Percentiles rank a stretch among this genome's conserved stretches.
phyloP scores from a whole-genome alignment of 768 basidiomycete genomes.

The Grammothele lineata region DNA sequence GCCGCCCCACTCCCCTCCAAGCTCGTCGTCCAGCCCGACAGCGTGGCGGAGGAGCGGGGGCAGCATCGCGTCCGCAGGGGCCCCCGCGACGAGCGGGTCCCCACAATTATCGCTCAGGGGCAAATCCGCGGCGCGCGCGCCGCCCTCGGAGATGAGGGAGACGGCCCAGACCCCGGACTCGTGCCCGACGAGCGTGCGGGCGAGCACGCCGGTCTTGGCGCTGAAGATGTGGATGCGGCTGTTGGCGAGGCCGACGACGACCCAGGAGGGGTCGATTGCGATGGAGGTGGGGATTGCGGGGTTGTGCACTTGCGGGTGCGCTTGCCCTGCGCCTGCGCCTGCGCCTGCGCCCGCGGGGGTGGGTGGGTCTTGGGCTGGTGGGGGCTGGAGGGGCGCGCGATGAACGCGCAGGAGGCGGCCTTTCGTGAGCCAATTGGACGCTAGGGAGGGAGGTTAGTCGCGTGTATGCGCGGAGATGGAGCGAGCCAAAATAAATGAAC shows the following conservation, averaged over 20 bases:
- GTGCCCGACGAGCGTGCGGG: constrained; percentile 79
- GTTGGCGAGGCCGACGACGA: constrained; percentile 88
- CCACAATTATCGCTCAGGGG: not conserved
- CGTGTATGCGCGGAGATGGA: no score
- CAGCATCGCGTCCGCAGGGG: constrained; percentile 7
- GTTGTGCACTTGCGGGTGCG: constrained; percentile 31
- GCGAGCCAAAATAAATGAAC: no score
- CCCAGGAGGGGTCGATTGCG: constrained; percentile 76
- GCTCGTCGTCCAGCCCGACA: constrained; percentile 6
- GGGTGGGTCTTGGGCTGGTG: constrained; percentile 1
- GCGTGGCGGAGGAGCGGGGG: constrained; percentile 6
- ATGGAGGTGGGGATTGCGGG: constrained; percentile 81
- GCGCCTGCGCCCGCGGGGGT: constrained; percentile 12
- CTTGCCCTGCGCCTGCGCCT: no score
- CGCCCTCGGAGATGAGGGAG: constrained; percentile 69
- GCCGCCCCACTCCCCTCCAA: not conserved
- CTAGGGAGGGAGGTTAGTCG: no score
- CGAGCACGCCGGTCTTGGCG: constrained; percentile 69
- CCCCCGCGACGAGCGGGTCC: constrained; percentile 8
- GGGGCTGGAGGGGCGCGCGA: constrained; percentile 33
- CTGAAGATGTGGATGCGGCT: constrained; percentile 83
- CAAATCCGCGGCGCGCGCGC: constrained; percentile 23
- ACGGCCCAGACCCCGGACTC: constrained; percentile 92
- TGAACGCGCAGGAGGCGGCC: constrained; percentile 69
- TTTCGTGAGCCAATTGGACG: constrained; percentile 76